Evolutionary conservation across 495 filamentous ascomycete species (phyloP), one percentile per base, ranked within the genome.

Genomic region (Viridothelium virens): DNA sequence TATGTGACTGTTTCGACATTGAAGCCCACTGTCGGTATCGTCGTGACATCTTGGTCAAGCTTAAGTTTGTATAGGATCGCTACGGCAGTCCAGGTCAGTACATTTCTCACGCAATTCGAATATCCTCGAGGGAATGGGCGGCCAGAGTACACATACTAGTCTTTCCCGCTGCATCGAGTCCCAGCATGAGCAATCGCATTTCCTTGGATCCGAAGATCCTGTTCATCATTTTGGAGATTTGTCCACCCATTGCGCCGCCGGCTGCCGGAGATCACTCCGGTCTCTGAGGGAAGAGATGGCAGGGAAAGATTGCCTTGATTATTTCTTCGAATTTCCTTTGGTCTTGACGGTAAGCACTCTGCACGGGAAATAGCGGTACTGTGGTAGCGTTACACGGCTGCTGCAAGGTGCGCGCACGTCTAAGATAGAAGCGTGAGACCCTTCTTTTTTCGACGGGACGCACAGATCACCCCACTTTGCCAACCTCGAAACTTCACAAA

Each of bases 31-130:
- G 94, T 97, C 36, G 94, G 94, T 71, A 99, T 97, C n/a, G 95
- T 97, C 61, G 95, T 97, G 71, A 99, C 92, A 70, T 95, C 90
- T 77, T 96, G 92, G 76, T 96, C 91, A 69, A 97, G 86, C 84
- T 97, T 97, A 75, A 98, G 85, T 83, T 96, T 96, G 85, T 98
- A 98, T n/a, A 98, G 87, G 75, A 98, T 98, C 44, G 94, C 87
- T 89, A 70, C 36, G 61, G 44, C 25, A 25, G 41, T n/a, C 37
- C 38, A 33, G 41, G 65, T 74, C 41, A 70, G 66, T 44, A 48
- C n/a, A 14, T 31, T 47, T 56, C 25, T 6, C 62, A 10, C 25
- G 38, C 18, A 33, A 44, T 38, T 36, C 16, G 18, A 33, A 37
- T 61, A 3, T 16, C 46, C 25, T 53, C 14, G 33, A 38, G 6